Percentiles rank a stretch among this genome's conserved stretches.
These are phyloP conservation scores for Narthecium ossifragum DNA, from an alignment of 106 monocot species.

Conservation along the genomic window DNA sequence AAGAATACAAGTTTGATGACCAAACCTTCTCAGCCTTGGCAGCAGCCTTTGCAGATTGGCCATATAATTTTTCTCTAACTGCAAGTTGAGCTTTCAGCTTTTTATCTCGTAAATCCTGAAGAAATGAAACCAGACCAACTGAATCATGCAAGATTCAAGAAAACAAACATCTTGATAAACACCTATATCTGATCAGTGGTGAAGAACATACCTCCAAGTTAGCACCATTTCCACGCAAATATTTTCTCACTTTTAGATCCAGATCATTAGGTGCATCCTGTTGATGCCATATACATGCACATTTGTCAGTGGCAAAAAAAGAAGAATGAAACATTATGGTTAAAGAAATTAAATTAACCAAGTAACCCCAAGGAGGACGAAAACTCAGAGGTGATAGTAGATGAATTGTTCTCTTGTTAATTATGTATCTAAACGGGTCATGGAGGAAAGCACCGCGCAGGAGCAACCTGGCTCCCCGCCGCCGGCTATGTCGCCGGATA, in stretches of 20 bases:
- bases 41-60: slow-evolving; percentile 75
- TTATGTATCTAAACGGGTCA: neutral
- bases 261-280: slow-evolving; percentile 53
- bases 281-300: slow-evolving; percentile 2
- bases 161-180: neutral
- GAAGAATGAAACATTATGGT: neutral
- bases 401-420: neutral
- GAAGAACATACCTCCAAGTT: slow-evolving; percentile 50
- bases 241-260: slow-evolving; percentile 57
- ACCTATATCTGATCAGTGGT: too few species aligned
- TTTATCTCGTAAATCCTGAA: slow-evolving; percentile 71
- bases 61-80: slow-evolving; percentile 70
- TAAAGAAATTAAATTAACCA: neutral
- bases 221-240: slow-evolving; percentile 69
- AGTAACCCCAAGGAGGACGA: neutral
- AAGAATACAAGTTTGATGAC: neutral
- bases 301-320: neutral
- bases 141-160: neutral
- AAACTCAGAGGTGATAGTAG: neutral
- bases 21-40: slow-evolving; percentile 87
- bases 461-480: too few species aligned
- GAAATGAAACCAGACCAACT: neutral
- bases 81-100: slow-evolving; percentile 75
- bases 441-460: too few species aligned
- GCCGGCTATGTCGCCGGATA: too few species aligned